Evolutionary conservation across 1,139 yeast genomes (phyloP), one percentile per base, ranked within the genome.

Genomic region (Pichia sp.): DNA sequence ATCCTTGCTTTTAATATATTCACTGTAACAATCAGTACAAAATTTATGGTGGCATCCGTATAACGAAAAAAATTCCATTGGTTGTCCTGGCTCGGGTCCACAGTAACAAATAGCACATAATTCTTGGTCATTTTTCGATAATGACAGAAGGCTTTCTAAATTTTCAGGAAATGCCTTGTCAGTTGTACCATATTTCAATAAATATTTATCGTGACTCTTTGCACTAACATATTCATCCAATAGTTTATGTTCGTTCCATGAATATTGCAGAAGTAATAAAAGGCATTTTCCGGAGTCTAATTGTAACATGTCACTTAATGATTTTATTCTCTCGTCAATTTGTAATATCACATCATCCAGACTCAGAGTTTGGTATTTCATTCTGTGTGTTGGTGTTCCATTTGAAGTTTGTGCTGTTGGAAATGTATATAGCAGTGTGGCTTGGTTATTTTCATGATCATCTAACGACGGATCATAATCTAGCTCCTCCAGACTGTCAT

Each of bases 191-290:
- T 50, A 42, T 10, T 44, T 66, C 4, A 61, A 57, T 33, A 76
- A 62, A 3, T 83, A 70, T 15, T 66, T 62, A 5, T 66, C 69
- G 45, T 76, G 70, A 51, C 79, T 12, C 17, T 8, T 69, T 42
- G 77, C 84, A 14, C 53, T 51, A 59, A 85, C 81, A 67, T 76
- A 87, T 39, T 74, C 75, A 52, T 88, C 91, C 45, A 87, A 70
- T 36, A 88, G 73, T 44, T 77, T 77, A 50, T 87, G 94, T 39
- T 77, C 76, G 61, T 84, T 88, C 96, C 96, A 89, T 42, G 76
- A 74, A 62, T 72, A 83, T 47, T 70, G 65, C 44, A 84, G 81
- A 37, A 88, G 69, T 61, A 90, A 66, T 3, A 81, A 34, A 4
- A 57, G 42, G 45, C 66, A 59, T 6, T 58, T 60, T 34, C 63